Base-by-base conservation (phyloP, 805 yeast species). In the Debaryomyces castellii region DNA sequence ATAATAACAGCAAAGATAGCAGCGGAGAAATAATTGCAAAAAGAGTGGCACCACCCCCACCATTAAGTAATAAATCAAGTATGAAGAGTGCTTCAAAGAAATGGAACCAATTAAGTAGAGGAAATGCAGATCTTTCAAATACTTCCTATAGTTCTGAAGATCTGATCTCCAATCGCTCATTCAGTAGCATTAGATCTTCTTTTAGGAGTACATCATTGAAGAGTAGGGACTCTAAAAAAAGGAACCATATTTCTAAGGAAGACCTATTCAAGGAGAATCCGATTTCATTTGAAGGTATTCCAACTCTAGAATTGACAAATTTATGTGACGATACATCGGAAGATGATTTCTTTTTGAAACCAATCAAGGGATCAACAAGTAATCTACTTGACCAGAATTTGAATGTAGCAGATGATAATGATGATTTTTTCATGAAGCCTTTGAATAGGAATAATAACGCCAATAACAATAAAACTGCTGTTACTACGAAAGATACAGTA, bases 281-380 rank as follows among this genome's bases (percentile, higher is more conserved):
- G 2, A 77, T 89, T 25, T 78, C 82, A 2, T 91, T 91, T 67
- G 86, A 79, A n/a, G 83, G 78, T 49, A 91, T 84, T 0, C 94
- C 96, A 0, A 69, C 41, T 22, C 32, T 44, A 14, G 49, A 53
- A 18, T 25, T 39, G 12, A 18, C 27, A 22, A 43, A 41, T 17
- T 63, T 59, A 11, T 60, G 50, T 17, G 64, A 60, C 32, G 62
- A 58, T 25, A 57, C 54, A 17, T 60, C 61, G 7, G 63, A 57
- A 25, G 70, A 69, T 22, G 65, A 58, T 18, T 65, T 64, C 45
- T 60, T 62, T 44, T 46, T 53, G 10, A 53, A 51, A 35, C 57
- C 57, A 23, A 40, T 48, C 20, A 41, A 40, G 11, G 20, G 34
- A 16, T 30, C 34, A 30, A 20, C 38, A 18, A 18, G 12, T 4